Base-by-base conservation (phyloP, 176 grass and related monocot species). In the Avena atlantica region DNA sequence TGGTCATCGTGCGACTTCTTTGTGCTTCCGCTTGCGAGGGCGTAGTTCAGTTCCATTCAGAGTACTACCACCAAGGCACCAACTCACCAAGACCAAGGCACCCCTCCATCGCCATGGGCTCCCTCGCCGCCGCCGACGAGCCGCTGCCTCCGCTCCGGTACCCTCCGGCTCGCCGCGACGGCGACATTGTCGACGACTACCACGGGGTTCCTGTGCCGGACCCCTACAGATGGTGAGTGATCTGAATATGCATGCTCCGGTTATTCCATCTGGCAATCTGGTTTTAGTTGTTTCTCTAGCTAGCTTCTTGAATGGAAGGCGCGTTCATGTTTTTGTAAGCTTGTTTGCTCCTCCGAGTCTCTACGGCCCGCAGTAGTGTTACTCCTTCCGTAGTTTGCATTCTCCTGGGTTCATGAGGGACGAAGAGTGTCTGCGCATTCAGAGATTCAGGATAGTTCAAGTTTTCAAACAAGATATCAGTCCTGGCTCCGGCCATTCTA, bases 181-280 rank as follows among this genome's bases (percentile, higher is more conserved):
- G 83, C n/a, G 86, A 78, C 81, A 86, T 94, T 62, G 91, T 91
- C 2, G 96, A 98, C 75, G 77, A 92, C 56, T 95, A 92, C 88
- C 93, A 95, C 29, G 96, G 93, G 29, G 93, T 98, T n/a, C 81
- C 57, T 14, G 90, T 98, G 60, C 83, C 86, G 47, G 96, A 98
- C 29, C 96, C 93, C 1, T 98, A 98, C 73, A 91, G 93, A 93
- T 94, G 93, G 96, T 98, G 53, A 92, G 90, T 68, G 29, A 34
- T 71, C 31, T 47, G 12, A 21, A 8, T 40, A 5, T 53, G 0
- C 16, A 5, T 53, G 1, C 21, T 19, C 15, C 3, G 36, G 11
- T 62, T 4, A 2, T 0, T 9, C 31, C 4, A 11, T 42, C 51
- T 5, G 23, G 34, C 16, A 17, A 29, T 64, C 70, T 4, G 36